Base-by-base conservation (phyloP, 768 basidiomycete genomes). In the Leccinum subtestaceum region DNA sequence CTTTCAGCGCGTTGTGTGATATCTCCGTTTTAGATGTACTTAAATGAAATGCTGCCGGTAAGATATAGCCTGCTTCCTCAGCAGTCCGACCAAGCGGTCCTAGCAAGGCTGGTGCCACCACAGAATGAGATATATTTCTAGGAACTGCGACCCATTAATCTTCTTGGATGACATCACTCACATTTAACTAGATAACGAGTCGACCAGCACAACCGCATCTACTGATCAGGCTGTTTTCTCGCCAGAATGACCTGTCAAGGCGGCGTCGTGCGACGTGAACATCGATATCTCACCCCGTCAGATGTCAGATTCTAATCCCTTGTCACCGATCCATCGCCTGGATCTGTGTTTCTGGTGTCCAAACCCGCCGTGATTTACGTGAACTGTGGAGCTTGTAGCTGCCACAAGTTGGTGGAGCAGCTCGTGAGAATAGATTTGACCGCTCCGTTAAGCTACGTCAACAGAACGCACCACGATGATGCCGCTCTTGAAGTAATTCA, bases 81-180 rank as follows among this genome's bases (percentile, higher is more conserved):
- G 27, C 46, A 23, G 8, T 12, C 36, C 19, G 46, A 47, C 15
- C 21, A 27, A 59, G 45, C 25, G 21, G 36, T 38, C 32, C 53
- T 34, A 46, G 48, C 47, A 32, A 13, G 34, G 36, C 36, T 53
- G 27, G 34, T 38, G 32, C 45, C 25, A 11, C 25, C 19, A 25
- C 38, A 47, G 11, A 17, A 32, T 38, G 51, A 47, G 53, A 52
- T 59, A 55, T 66, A 60, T 54, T 1, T 52, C 50, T 34, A 7
- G 34, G 36, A 15, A 15, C 32, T 15, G 23, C 21, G 55, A 58
- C 23, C 29, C 38, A 29, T 36, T 5, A 9, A 15, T 10, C 46
- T 47, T 50, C 50, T 48, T 19, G 52, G 36, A 52, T 21, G 57
- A 66, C 63, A 64, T 61, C 62, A 55, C 53, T 54, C 31, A 54